Evolutionary conservation across 2,329 filamentous ascomycete species (phyloP), one percentile per base, ranked within the genome.

Genomic region (Hirsutella thompsonii): DNA sequence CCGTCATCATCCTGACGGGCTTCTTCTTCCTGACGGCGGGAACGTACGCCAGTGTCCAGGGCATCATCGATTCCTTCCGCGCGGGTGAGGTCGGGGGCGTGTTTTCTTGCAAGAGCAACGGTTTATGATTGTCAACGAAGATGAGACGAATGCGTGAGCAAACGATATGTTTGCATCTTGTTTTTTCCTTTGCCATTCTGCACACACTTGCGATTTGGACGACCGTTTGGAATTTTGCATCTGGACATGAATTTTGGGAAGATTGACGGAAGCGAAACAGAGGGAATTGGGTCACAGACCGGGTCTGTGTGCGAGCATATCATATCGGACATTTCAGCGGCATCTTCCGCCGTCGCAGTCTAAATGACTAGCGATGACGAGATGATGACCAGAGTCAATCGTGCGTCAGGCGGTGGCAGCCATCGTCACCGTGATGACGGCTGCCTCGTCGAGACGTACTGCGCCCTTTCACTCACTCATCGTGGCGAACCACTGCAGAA

Each of bases 11-110:
- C 43, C 21, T 71, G 2, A 76, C 83, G 16, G 89, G 89, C 0
- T 40, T 93, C n/a, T 76, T 89, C 49, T 93, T 94, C 66, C 62
- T 95, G 37, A 79, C 72, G 0, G 83, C 72, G 1, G 89, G 89
- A 30, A 95, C 88, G 3, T 94, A 94, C 54, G 78, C 75, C 29
- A 81, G 75, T 44, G 79, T 88, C 0, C 73, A 85, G 58, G 78
- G 76, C 42, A 89, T 89, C 43, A 72, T 92, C 20, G 68, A 86
- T 44, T 79, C 80, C 18, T 94, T 90, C 54, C 56, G 70, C 26
- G 61, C 68, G 1, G 74, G 76, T 3, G 64, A 63, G 1, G 83
- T 93, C 20, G 73, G 80, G 2, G 75, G 77, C 2, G 75, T 85
- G 1, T 94, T 94, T 55, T 77, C 77, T 1, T 94, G 88, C 55